phyloP scores from a whole-genome alignment of 305 asterid species.

The Fraxinus velutina region DNA sequence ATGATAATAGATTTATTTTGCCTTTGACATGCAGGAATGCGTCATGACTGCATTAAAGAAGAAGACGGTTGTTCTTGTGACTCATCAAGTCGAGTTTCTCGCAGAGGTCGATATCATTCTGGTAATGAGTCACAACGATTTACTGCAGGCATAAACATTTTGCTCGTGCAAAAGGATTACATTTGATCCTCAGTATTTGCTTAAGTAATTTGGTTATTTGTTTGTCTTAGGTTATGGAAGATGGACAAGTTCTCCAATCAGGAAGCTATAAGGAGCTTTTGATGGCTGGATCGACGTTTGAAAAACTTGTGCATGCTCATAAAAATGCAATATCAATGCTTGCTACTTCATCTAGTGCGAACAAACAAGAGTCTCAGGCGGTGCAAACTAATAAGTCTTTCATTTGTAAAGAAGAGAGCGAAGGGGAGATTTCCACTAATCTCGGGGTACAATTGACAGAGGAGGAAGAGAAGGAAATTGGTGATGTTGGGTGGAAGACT shows the following conservation, averaged over 20 bases:
- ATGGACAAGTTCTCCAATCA: constrained; percentile 54
- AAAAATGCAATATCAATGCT: constrained; percentile 35
- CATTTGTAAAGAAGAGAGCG: constrained; percentile 30
- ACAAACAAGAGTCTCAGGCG: constrained; percentile 5
- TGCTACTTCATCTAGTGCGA: constrained; percentile 27
- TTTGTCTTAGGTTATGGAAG: constrained; percentile 53
- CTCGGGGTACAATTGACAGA: constrained; percentile 51
- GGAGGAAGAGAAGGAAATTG: constrained; percentile 61
- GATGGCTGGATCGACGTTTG: constrained; percentile 53
- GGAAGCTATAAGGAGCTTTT: constrained; percentile 55
- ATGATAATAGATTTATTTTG: neutral
- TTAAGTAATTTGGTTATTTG: neutral
- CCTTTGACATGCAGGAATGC: constrained; percentile 45
- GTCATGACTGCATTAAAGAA: constrained; percentile 58
- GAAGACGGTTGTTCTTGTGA: constrained; percentile 71
- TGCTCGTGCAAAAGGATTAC: neutral
- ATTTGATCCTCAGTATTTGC: neutral
- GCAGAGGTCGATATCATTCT: constrained; percentile 50
- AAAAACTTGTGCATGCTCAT: constrained; percentile 65
- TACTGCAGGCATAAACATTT: neutral
- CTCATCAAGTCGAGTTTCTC: constrained; percentile 83
- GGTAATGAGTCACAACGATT: constrained; percentile 36
- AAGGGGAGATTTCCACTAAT: constrained; percentile 30
- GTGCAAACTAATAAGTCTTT: constrained; percentile 24
- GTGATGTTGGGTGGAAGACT: constrained; percentile 50